Conservation (phyloP, 306 rosid species). For the Quercus dentata region DNA sequence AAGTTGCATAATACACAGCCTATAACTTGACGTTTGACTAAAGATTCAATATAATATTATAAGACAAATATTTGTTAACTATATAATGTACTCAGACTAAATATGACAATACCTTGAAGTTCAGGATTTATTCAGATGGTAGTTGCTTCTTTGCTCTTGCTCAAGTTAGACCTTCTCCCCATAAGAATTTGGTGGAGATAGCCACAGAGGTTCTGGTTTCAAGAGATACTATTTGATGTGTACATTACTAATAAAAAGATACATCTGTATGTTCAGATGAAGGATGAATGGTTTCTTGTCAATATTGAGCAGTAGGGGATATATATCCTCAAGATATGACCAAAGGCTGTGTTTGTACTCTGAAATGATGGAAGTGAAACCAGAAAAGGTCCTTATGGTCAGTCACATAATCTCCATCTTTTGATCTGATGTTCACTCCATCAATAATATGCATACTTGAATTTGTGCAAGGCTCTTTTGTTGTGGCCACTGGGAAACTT, state of each 20-base stretch:
- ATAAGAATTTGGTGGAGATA: neutral
- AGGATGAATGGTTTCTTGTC: neutral
- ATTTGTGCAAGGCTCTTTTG: neutral
- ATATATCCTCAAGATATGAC: neutral
- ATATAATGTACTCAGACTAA: no score
- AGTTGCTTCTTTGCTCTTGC: neutral
- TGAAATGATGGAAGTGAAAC: neutral
- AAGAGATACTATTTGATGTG: neutral
- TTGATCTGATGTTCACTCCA: no score
- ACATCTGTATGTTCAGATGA: neutral
- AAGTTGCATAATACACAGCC: neutral
- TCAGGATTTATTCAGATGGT: neutral
- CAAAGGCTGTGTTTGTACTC: neutral
- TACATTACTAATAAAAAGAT: no score
- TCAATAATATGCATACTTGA: neutral
- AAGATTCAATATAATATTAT: neutral
- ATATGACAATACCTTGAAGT: neutral
- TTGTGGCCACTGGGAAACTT: neutral
- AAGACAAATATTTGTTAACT: neutral
- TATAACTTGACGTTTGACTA: neutral
- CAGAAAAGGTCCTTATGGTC: neutral
- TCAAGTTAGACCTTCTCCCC: neutral
- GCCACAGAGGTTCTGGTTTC: neutral
- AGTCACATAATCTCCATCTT: neutral
- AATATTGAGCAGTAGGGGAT: neutral